Evolutionary conservation across 192 early-diverging fungal genomes (phyloP), one percentile per base, ranked within the genome.

Genomic region (Umbelopsis sp.): DNA sequence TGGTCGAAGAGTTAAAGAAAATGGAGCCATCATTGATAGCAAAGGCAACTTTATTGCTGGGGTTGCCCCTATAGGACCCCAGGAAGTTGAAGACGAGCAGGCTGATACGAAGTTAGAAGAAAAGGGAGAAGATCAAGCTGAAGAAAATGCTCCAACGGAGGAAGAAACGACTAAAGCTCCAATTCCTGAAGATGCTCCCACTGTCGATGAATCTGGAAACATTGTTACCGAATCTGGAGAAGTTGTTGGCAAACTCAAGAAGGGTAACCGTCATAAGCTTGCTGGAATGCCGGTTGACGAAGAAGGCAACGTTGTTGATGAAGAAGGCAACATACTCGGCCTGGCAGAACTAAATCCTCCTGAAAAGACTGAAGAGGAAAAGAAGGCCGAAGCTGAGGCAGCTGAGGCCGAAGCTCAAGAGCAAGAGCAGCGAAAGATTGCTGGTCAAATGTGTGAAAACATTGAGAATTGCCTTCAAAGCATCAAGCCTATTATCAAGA

Each of bases 241-340:
- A n/a, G 10, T 65, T n/a, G 44, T 71, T 34, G 70, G 70, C 14
- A 71, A 65, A 9, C 22, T 71, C 17, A 29, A 34, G 17, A 49
- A 67, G 41, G 32, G 50, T 0, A 38, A 47, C 2, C 45, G 62
- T 16, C 24, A 43, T 8, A 68, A 73, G 26, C 25, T 73, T 4
- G 65, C 20, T 20, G 72, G 72, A 47, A 47, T 43, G 29, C 52
- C 32, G 25, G 65, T 73, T 3, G 72, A 73, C 14, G 65, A 73
- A 24, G 65, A 56, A 9, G 65, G 72, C 49, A 73, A 73, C 17
- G 72, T 73, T 11, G 36, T 73, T 22, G 51, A 73, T n/a, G 47
- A 52, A 22, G 65, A 73, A 29, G 71, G 71, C 16, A 36, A 67
- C 26, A 43, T 25, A 24, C 24, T 73, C 10, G 71, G 71, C 29